phyloP scores from a whole-genome alignment of 208 protist genomes.

The Trypanosoma vivax region DNA sequence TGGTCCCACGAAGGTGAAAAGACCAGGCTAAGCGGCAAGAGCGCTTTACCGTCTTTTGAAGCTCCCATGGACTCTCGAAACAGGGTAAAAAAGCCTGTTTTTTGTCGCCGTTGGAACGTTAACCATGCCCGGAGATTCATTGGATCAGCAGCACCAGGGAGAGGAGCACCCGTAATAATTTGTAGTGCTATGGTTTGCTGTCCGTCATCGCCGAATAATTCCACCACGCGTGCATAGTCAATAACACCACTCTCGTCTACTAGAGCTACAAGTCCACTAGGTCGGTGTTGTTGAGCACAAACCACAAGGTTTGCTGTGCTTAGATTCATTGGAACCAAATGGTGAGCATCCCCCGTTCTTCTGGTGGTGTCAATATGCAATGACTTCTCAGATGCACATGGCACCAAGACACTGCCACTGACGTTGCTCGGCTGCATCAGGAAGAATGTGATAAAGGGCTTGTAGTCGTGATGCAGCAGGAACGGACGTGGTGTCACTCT shows the following conservation, averaged over 20 bases:
- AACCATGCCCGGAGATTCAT: slow-evolving; percentile 43
- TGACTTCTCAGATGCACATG: slow-evolving; percentile 11
- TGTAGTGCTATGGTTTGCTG: slow-evolving; percentile 25
- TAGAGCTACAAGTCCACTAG: slow-evolving; percentile 31
- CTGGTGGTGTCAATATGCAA: neutral
- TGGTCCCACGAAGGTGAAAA: slow-evolving; percentile 36
- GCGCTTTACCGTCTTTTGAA: neutral
- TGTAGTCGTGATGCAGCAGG: slow-evolving; percentile 52
- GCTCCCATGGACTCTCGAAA: slow-evolving; percentile 22
- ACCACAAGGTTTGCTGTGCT: slow-evolving; percentile 42
- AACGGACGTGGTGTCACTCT: slow-evolving; percentile 38
- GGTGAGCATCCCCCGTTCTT: neutral
- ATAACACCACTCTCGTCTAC: slow-evolving; percentile 46
- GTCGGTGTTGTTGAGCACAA: slow-evolving; percentile 37
- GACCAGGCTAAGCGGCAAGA: slow-evolving; percentile 31
- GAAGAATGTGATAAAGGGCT: slow-evolving; percentile 55
- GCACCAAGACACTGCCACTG: slow-evolving; percentile 17
- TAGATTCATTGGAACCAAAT: slow-evolving; percentile 9
- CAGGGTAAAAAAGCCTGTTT: slow-evolving; percentile 57
- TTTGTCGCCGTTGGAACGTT: slow-evolving; percentile 41
- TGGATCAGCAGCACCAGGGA: slow-evolving; percentile 22
- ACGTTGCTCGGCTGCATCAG: slow-evolving; percentile 6
- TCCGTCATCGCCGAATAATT: neutral
- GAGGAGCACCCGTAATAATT: slow-evolving; percentile 38
- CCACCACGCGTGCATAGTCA: slow-evolving; percentile 54